Evolutionary conservation across 164 flowering plant species (phyloP).

Genomic region (Aristolochia californica): DNA sequence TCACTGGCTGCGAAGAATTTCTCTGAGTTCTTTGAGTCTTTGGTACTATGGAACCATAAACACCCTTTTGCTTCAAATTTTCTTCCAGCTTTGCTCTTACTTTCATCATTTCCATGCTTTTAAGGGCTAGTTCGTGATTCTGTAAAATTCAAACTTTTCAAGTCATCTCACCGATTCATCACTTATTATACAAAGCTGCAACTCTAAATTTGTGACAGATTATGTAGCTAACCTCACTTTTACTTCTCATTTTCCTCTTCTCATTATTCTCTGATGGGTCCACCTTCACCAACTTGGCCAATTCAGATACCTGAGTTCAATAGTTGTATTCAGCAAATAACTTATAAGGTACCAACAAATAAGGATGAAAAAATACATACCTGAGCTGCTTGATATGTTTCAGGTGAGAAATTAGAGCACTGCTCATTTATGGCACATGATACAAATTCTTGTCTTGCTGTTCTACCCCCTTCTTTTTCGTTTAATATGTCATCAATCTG

Average conservation of each 20-base stretch:
- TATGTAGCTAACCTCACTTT: constrained; percentile 31
- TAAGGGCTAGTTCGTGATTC: constrained; percentile 36
- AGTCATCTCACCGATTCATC: not conserved
- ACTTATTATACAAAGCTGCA: not conserved
- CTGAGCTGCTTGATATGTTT: constrained; percentile 16
- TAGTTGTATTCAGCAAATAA: not conserved
- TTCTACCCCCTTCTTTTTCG: constrained; percentile 14
- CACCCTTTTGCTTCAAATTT: constrained; percentile 62
- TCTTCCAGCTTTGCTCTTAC: constrained; percentile 76
- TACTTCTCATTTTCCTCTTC: constrained; percentile 21
- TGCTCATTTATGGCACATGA: constrained; percentile 7
- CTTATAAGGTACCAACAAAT: not conserved
- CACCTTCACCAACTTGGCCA: constrained; percentile 16
- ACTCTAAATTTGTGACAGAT: not conserved
- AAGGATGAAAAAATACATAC: constrained; percentile 14
- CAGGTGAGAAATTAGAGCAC: constrained; percentile 7
- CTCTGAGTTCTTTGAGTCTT: constrained; percentile 26
- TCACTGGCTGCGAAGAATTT: constrained; percentile 21
- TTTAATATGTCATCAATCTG: constrained; percentile 43
- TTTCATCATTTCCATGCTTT: constrained; percentile 81
- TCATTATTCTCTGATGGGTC: constrained; percentile 12
- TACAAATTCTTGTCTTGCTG: constrained; percentile 15
- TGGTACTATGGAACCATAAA: constrained; percentile 25
- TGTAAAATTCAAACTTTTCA: not conserved
- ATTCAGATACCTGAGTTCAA: constrained; percentile 17